Evolutionary conservation across 257 asterid genomes (phyloP), one percentile per base, ranked within the genome.

Genomic region (Rubia yunnanensis): DNA sequence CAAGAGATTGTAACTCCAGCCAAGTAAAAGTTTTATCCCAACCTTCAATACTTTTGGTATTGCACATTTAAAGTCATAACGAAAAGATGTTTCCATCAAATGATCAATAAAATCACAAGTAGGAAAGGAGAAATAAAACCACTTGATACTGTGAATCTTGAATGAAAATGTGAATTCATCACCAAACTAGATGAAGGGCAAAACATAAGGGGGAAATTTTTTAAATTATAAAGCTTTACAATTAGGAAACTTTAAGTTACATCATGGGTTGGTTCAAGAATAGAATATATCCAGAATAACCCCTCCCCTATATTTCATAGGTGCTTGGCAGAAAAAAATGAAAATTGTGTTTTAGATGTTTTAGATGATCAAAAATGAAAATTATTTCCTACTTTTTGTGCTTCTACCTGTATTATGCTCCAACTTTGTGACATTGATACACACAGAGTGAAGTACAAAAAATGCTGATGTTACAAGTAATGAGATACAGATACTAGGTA

Each of bases 1-100:
- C 36, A 57, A 62, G 5, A 72, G 23, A 31, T 58, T 15, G 66
- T 11, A 22, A 63, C 10, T 64, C 59, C 28, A 64, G 44, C 53
- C 64, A 52, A 60, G 20, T 38, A 26, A 32, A 15, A 13, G 23
- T 52, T 38, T 38, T 26, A 41, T 22, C 7, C 11, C 23, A 48
- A 10, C 22, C 56, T 36, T 15, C 50, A 66, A 32, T 30, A 57
- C 18, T 17, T n/a, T 31, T 20, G 38, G 64, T 24, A 9, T 14
- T n/a, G 23, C 63, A 27, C 24, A 57, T 57, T 57, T n/a, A 18
- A 34, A 10, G 5, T 60, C 26, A 15, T 34, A 34, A 17, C 14
- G 6, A 26, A 6, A 41, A 26, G 24, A 27, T 15, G 39, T 27
- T 26, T 61, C 1, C 44, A 36, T 36, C 30, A 22, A 11, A 36